Percentiles rank a stretch among this genome's conserved stretches.
Evolutionary conservation across 768 basidiomycete genomes (phyloP).

Genomic region (Phlegmacium glaucopus): DNA sequence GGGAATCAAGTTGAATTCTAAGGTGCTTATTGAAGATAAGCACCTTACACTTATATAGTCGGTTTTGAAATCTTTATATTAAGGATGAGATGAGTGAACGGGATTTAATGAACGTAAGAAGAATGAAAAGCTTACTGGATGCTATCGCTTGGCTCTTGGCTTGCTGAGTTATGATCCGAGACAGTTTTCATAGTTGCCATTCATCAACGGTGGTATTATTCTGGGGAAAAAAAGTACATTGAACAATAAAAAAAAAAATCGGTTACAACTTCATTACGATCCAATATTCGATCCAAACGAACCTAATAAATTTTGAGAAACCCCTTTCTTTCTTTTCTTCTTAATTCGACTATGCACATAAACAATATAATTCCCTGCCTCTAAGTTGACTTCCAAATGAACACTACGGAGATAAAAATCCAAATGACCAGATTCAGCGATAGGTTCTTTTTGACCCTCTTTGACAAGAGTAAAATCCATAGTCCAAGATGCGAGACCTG

Average conservation of each 20-base stretch:
- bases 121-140: constrained; percentile 40
- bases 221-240: constrained; percentile 6
- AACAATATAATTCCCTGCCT: constrained; percentile 41
- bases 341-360: constrained; percentile 39
- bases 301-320: too few species aligned
- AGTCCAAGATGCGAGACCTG: constrained; percentile 40
- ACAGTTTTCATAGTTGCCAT: constrained; percentile 36
- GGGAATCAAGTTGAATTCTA: too few species aligned
- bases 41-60: too few species aligned
- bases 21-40: too few species aligned
- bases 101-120: background rate
- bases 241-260: constrained; percentile 1
- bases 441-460: constrained; percentile 36
- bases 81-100: background rate
- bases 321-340: too few species aligned
- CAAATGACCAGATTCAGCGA: constrained; percentile 34
- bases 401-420: constrained; percentile 37
- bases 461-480: constrained; percentile 51
- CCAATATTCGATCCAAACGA: constrained; percentile 28
- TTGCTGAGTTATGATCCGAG: constrained; percentile 38
- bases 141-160: constrained; percentile 46
- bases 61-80: constrained; percentile 26
- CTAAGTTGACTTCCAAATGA: constrained; percentile 38
- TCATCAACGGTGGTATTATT: constrained; percentile 22
- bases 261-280: constrained; percentile 17